Percentiles rank a stretch among this genome's conserved stretches.
Conservation (phyloP, 139 green algal genomes). For the Chlamydomonas sp. region DNA sequence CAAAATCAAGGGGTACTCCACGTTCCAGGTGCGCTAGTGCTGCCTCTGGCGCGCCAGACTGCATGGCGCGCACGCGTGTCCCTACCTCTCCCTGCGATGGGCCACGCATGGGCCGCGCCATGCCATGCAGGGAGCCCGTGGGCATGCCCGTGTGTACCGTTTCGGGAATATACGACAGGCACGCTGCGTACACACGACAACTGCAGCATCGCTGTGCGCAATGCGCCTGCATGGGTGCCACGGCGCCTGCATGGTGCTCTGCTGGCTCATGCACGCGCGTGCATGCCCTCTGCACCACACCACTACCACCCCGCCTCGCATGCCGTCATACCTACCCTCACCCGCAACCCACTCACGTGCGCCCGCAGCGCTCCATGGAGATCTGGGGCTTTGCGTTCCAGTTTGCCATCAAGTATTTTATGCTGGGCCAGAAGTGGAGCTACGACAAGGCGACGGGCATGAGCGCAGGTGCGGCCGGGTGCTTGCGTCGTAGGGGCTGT, state of each 20-base stretch:
- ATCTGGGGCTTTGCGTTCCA: conserved; percentile 91
- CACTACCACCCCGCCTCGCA: neutral
- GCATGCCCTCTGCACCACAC: neutral
- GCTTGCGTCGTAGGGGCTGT: neutral
- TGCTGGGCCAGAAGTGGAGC: conserved; percentile 51
- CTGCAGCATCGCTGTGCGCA: too few species aligned
- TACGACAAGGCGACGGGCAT: conserved; percentile 64
- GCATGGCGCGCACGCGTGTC: neutral
- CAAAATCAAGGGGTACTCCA: conserved; percentile 61
- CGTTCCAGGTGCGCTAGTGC: conserved; percentile 61
- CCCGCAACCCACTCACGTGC: neutral
- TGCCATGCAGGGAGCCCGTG: neutral
- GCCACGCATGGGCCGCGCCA: neutral
- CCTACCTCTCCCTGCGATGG: neutral
- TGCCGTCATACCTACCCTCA: neutral
- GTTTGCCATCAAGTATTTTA: conserved; percentile 71
- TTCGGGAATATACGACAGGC: neutral
- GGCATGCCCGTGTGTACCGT: neutral
- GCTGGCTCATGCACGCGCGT: too few species aligned
- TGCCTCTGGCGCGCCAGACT: too few species aligned
- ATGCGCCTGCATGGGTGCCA: too few species aligned
- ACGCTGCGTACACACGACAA: neutral
- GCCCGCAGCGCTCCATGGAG: conserved; percentile 74
- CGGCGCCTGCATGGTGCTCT: too few species aligned
- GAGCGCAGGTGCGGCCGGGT: conserved; percentile 9